phyloP scores from a whole-genome alignment of 306 rosid species.

The Ormosia semicastrata region DNA sequence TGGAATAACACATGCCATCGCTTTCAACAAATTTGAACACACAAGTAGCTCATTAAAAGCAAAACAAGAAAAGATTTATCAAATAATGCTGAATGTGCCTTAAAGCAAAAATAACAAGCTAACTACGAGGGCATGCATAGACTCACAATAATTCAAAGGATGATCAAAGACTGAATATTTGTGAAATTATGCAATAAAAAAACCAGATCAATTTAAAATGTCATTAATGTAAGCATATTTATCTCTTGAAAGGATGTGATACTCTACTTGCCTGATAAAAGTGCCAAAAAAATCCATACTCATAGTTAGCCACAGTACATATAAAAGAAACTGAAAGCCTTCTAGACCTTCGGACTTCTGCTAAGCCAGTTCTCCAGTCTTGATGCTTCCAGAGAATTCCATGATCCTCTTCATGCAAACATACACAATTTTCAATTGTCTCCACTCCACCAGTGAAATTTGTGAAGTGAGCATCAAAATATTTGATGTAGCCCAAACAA shows the following conservation, averaged over 20 bases:
- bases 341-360: constrained; percentile 95
- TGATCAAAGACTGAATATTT: neutral
- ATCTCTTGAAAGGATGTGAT: neutral
- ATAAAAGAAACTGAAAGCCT: constrained; percentile 79
- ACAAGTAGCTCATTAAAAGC: neutral
- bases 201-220: neutral
- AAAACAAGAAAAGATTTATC: neutral
- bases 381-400: constrained; percentile 98
- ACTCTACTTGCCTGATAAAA: constrained; percentile 83
- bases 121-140: neutral
- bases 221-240: constrained; percentile 2
- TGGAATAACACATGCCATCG: constrained; percentile 36
- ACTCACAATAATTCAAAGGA: neutral
- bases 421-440: constrained; percentile 83
- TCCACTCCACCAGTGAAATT: constrained; percentile 92
- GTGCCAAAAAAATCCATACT: constrained; percentile 92
- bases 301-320: constrained; percentile 93
- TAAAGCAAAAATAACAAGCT: neutral
- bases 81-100: neutral
- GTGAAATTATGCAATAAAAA: constrained; percentile 8
- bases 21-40: constrained; percentile 23
- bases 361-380: constrained; percentile 96
- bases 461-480: constrained; percentile 91
- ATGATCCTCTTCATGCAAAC: constrained; percentile 92
- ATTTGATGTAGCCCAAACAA: constrained; percentile 88